Base-by-base conservation (phyloP, 2,329 filamentous ascomycete genomes). In the Colletotrichum euphorbiae region DNA sequence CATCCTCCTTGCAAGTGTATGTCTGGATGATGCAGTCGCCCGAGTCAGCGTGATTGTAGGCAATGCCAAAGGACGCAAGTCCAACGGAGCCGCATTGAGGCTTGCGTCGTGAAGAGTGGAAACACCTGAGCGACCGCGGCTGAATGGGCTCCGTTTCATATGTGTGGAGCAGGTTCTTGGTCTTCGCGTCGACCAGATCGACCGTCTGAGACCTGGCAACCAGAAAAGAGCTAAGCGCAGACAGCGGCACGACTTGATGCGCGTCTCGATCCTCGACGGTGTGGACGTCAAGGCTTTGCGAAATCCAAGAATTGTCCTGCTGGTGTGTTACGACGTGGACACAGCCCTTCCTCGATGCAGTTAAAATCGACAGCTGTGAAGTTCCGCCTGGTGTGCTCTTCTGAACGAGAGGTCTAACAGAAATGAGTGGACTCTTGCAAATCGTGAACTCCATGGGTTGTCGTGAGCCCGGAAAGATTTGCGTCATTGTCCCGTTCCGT, bases 1-100 rank as follows among this genome's bases (percentile, higher is more conserved):
- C 82, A 11, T 87, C 85, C 33, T 83, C 79, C 9, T 83, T 78
- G 0, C 88, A 84, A 0, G 83, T 80, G 73, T 90, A 92, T 0
- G 85, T 90, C 60, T 91, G 89, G 70, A 93, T 80, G 19, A 92
- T 82, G 64, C 90, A 88, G 55, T 90, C 85, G 11, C 87, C 84
- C 0, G 86, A 87, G 19, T 88, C 86, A 4, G 82, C 79, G 67
- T 87, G 85, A 3, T 84, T 83, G 74, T 93, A 93, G 12, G 85
- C 87, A 21, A 93, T 77, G 0, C 87, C 89, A n/a, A 93, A 81
- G 13, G 85, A 89, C 31, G 83, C 82, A 1, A 94, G 78, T 0
- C 89, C 87, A 1, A 84, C 79, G 1, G 83, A 84, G 13, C 84
- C 86, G 51, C 85, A 89, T 62, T 82, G 80, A 67, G 85, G 87